These are phyloP conservation scores for Phytophthora sojae DNA, from an alignment of 352 stramenopile species.

Conservation along the genomic window DNA sequence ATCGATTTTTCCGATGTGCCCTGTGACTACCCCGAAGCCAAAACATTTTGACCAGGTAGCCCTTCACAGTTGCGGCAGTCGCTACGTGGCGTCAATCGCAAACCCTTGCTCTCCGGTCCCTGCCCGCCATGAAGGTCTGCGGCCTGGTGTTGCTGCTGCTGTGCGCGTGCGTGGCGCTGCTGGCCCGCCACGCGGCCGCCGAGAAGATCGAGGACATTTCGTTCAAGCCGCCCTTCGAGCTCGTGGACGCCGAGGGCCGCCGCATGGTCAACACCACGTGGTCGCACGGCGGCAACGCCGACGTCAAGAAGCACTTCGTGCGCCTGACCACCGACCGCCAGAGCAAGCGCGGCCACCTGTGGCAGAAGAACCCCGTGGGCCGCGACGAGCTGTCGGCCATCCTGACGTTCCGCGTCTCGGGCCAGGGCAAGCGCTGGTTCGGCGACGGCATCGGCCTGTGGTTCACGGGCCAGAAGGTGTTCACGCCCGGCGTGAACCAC, in stretches of 20 bases:
- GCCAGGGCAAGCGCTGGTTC: conserved; percentile 85
- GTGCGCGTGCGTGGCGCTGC: conserved; percentile 31
- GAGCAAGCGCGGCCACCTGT: conserved; percentile 87
- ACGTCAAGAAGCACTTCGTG: conserved; percentile 89
- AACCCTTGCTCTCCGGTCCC: conserved; percentile 2
- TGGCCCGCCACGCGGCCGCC: conserved; percentile 16
- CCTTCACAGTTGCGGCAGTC: conserved; percentile 11
- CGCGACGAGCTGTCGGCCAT: conserved; percentile 69
- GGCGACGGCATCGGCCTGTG: conserved; percentile 87
- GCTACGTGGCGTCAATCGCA: conserved; percentile 44
- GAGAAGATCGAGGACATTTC: conserved; percentile 71
- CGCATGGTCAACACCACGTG: conserved; percentile 83
- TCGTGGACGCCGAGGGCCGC: conserved; percentile 62
- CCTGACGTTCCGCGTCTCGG: conserved; percentile 86
- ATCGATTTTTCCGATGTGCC: too few relatives aligned
- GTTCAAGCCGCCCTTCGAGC: conserved; percentile 82
- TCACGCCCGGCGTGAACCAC: conserved; percentile 70
- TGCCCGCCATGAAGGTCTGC: conserved; percentile 35
- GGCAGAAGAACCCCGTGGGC: conserved; percentile 63
- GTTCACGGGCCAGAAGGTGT: conserved; percentile 73
- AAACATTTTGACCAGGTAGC: too few relatives aligned
- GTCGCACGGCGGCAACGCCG: conserved; percentile 72
- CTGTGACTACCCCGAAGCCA: too few relatives aligned
- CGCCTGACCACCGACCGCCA: conserved; percentile 89
- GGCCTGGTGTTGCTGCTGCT: conserved; percentile 47